Conservation (phyloP, 495 filamentous ascomycete genomes). For the Cryomyces antarcticus region DNA sequence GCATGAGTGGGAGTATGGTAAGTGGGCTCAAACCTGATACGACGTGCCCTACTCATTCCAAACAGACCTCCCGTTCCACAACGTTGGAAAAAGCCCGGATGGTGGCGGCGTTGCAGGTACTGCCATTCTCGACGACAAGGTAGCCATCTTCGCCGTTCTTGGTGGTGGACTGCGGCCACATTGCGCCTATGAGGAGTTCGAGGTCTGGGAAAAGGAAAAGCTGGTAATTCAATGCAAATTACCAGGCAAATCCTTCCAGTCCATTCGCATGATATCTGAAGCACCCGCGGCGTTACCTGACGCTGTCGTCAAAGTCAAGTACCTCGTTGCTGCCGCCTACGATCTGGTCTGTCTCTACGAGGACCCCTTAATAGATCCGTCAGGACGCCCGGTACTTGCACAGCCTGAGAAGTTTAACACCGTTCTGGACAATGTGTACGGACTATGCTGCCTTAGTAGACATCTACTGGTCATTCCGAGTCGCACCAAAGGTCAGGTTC, state of each 20-base stretch:
- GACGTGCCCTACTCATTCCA: too few species aligned
- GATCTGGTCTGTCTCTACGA: conserved; percentile 69
- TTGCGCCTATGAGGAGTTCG: too few species aligned
- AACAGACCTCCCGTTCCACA: too few species aligned
- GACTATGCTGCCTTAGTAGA: conserved; percentile 57
- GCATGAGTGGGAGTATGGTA: too few species aligned
- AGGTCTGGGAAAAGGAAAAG: too few species aligned
- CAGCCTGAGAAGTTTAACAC: conserved; percentile 47
- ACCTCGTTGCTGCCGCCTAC: conserved; percentile 62
- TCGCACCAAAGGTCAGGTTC: conserved; percentile 71
- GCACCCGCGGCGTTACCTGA: conserved; percentile 54
- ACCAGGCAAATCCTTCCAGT: background rate
- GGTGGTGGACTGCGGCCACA: too few species aligned
- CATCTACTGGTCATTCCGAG: conserved; percentile 66
- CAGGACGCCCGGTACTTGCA: conserved; percentile 4
- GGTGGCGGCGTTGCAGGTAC: too few species aligned
- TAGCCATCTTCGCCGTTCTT: too few species aligned
- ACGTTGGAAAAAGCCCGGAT: too few species aligned
- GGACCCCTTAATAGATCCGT: conserved; percentile 30
- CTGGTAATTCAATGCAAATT: background rate
- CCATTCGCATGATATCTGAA: background rate
- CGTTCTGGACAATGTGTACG: conserved; percentile 71
- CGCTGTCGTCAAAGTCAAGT: conserved; percentile 53
- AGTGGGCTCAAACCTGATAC: too few species aligned
- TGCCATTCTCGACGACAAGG: too few species aligned